Percentiles rank a stretch among this genome's conserved stretches.
phyloP scores from a whole-genome alignment of 345 rosid species.

The Brassica cretica region DNA sequence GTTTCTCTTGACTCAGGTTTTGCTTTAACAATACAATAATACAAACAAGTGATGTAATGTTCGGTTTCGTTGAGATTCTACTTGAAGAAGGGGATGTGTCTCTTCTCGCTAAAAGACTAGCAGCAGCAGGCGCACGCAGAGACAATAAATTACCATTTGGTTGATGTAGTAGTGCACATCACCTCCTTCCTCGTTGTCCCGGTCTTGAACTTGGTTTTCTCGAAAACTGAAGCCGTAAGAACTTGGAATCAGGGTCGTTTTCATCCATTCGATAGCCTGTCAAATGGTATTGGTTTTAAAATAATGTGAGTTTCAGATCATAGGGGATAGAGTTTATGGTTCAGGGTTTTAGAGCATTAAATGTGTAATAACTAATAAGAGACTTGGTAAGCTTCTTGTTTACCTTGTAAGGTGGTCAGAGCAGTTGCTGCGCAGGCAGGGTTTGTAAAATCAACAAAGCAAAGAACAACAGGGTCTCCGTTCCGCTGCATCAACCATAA shows the following conservation, averaged over 20 bases:
- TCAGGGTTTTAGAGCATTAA: background rate
- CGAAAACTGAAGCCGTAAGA: conserved; percentile 78
- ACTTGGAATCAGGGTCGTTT: conserved; percentile 69
- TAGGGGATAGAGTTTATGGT: background rate
- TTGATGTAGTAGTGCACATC: conserved; percentile 20
- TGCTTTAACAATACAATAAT: background rate
- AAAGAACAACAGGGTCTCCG: conserved; percentile 78
- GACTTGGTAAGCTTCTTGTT: background rate
- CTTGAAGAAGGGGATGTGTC: conserved; percentile 10
- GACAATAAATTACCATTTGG: conserved; percentile 21
- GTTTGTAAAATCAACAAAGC: conserved; percentile 81
- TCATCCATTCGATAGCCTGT: conserved; percentile 88
- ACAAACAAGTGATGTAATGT: conserved; percentile 11
- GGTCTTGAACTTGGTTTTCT: conserved; percentile 75
- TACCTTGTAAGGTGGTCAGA: conserved; percentile 89
- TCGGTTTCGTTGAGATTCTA: conserved; percentile 24
- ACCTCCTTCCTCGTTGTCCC: conserved; percentile 62
- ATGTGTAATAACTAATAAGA: no score
- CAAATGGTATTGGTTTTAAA: background rate
- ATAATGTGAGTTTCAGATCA: background rate
- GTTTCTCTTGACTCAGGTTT: conserved; percentile 14
- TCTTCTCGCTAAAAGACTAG: conserved; percentile 2
- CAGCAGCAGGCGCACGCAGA: background rate
- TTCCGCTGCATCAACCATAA: conserved; percentile 59
- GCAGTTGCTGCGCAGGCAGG: conserved; percentile 96